Evolutionary conservation across 1,284 basidiomycete genomes (phyloP).

Genomic region (Papiliotrema flavescens): DNA sequence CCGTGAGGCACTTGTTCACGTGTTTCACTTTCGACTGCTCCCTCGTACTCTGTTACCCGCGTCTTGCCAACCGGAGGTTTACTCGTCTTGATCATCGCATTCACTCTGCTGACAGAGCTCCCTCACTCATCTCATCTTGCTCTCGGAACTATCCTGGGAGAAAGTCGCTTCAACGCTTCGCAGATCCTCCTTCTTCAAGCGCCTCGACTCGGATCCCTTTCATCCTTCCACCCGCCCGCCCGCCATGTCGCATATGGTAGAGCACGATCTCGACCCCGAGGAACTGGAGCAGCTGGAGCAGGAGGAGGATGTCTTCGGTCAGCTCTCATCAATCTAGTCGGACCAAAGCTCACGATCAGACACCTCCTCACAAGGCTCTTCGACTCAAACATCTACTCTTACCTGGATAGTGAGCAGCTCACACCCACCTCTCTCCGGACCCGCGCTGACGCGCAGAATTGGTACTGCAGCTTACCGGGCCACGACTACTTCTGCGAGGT

Average conservation of each 20-base stretch:
- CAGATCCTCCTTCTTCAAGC: too few relatives aligned
- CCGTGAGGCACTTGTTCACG: too few relatives aligned
- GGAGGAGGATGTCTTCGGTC: slow-evolving; percentile 39
- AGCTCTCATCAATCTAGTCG: slow-evolving; percentile 2
- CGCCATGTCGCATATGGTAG: slow-evolving; percentile 18
- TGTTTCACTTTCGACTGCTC: too few relatives aligned
- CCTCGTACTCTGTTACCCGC: too few relatives aligned
- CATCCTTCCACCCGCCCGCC: not conserved
- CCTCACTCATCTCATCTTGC: too few relatives aligned
- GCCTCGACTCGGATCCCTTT: too few relatives aligned
- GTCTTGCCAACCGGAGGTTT: too few relatives aligned
- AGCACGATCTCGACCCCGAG: slow-evolving; percentile 31
- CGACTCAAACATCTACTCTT: slow-evolving; percentile 47
- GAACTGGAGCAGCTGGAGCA: slow-evolving; percentile 26
- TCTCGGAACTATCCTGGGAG: too few relatives aligned
- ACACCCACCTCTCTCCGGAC: not conserved
- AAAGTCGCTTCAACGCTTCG: too few relatives aligned
- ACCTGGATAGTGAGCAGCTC: slow-evolving; percentile 48
- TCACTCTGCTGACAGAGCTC: too few relatives aligned
- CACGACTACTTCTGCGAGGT: slow-evolving; percentile 99
- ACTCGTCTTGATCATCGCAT: too few relatives aligned
- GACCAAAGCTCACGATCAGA: slow-evolving; percentile 20
- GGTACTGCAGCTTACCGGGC: slow-evolving; percentile 97
- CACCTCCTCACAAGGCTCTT: slow-evolving; percentile 46
- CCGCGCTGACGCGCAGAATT: slow-evolving; percentile 52